phyloP scores from a whole-genome alignment of 352 stramenopile species.

The Phytophthora megakarya region DNA sequence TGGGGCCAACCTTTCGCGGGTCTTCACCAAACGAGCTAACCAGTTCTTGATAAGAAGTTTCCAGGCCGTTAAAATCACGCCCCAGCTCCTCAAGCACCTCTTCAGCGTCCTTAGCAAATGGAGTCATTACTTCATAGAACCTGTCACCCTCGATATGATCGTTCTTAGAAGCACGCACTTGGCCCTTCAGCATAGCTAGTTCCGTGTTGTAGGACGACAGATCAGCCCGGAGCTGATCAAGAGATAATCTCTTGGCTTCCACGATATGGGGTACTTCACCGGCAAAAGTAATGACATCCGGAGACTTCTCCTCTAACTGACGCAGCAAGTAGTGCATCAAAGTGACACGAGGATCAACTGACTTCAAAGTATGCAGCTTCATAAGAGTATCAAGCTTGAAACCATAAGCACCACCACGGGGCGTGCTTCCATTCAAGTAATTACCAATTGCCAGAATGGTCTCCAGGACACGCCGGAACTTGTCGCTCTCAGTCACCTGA shows the following conservation, averaged over 20 bases:
- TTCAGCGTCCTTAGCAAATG: slow-evolving; percentile 79
- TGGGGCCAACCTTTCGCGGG: slow-evolving; percentile 76
- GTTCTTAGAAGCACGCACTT: slow-evolving; percentile 80
- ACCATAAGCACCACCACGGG: slow-evolving; percentile 87
- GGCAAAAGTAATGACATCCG: slow-evolving; percentile 79
- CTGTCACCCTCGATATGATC: slow-evolving; percentile 73
- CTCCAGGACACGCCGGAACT: slow-evolving; percentile 80
- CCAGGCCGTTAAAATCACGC: slow-evolving; percentile 71
- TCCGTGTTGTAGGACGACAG: slow-evolving; percentile 85
- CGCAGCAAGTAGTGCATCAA: slow-evolving; percentile 84
- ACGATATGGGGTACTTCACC: slow-evolving; percentile 80
- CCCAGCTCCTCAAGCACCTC: slow-evolving; percentile 83
- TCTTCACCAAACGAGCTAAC: slow-evolving; percentile 87
- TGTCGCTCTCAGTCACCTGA: slow-evolving; percentile 80
- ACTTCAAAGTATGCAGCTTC: slow-evolving; percentile 90
- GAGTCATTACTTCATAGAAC: slow-evolving; percentile 84
- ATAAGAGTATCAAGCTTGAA: slow-evolving; percentile 92
- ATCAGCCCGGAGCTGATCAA: slow-evolving; percentile 84
- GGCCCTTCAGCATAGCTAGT: slow-evolving; percentile 81
- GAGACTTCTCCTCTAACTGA: slow-evolving; percentile 77
- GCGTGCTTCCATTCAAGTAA: slow-evolving; percentile 91
- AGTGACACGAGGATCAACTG: slow-evolving; percentile 75
- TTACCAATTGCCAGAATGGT: slow-evolving; percentile 92
- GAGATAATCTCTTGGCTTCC: slow-evolving; percentile 77
- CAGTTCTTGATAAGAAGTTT: slow-evolving; percentile 79